Evolutionary conservation across 176 grass and related monocot species (phyloP), one percentile per base, ranked within the genome.

Genomic region (Cenchrus americanus): DNA sequence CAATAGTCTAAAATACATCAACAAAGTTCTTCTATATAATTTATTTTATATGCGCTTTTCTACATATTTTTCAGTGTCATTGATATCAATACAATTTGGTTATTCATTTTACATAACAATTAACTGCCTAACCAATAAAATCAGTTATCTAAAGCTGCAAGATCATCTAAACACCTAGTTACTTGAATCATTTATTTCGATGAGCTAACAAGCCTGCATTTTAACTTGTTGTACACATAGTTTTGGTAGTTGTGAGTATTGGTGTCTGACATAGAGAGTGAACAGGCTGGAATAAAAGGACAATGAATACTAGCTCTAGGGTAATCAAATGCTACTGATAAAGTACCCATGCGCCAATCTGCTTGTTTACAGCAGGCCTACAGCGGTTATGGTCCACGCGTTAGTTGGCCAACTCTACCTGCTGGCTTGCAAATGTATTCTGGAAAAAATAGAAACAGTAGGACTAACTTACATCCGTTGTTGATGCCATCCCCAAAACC

Each of bases 401-500:
- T 13, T 80, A 92, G n/a, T 80, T 62, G 34, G 24, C 40, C 30
- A 84, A 88, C 21, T 76, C 11, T 81, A 67, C 23, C 47, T 72
- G 22, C 74, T 83, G 46, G 46, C 6, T 30, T 69, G 26, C 59
- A 73, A 37, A 58, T 62, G 10, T 50, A 78, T 82, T 78, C 67
- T 62, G 8, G 64, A 64, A 60, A 26, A 81, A 82, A 62, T 22
- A 22, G 3, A 67, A 75, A 68, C 7, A 77, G 42, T 64, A 74
- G 11, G 21, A 66, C 78, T 22, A 66, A 89, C 88, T 92, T 85
- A 99, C 97, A 66, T 94, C 81, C 60, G 87, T 53, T 50, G 83
- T 77, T 66, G 91, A 96, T 61, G 93, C 49, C 80, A 99, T 99
- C 22, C 90, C 81, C n/a, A 92, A 86, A 61, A 96, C 84, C 54